A percentile compares a stretch with the other conserved stretches of the same genome.
Evolutionary conservation across 441 rosid species (phyloP).

Genomic region (Breynia disticha): DNA sequence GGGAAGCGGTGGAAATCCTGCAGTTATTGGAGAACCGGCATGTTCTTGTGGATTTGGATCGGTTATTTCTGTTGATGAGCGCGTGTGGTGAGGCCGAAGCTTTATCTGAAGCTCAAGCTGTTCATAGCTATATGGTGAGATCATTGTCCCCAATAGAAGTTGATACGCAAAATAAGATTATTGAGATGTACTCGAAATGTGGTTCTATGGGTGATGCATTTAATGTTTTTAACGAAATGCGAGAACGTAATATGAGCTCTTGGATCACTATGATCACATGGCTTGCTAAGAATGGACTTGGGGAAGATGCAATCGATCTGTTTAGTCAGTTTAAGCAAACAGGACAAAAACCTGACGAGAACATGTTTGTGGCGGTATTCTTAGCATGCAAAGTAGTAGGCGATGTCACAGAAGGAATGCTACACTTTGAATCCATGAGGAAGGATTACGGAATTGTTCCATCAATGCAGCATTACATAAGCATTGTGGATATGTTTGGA

Average conservation of each 20-base stretch:
- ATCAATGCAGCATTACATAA: slow-evolving; percentile 49
- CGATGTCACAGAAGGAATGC: slow-evolving; percentile 61
- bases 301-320: slow-evolving; percentile 78
- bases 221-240: slow-evolving; percentile 46
- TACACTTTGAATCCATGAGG: slow-evolving; percentile 66
- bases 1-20: slow-evolving; percentile 45
- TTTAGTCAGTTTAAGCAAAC: slow-evolving; percentile 52
- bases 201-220: slow-evolving; percentile 42
- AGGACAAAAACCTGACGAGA: slow-evolving; percentile 52
- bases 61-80: slow-evolving; percentile 40
- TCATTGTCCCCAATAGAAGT: slow-evolving; percentile 26
- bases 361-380: slow-evolving; percentile 50
- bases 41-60: slow-evolving; percentile 37
- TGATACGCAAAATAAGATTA: slow-evolving; percentile 32
- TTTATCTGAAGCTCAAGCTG: slow-evolving; percentile 47
- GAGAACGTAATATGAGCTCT: slow-evolving; percentile 36
- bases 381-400: slow-evolving; percentile 58
- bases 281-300: slow-evolving; percentile 57
- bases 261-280: slow-evolving; percentile 62
- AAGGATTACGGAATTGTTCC: slow-evolving; percentile 50
- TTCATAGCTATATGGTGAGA: slow-evolving; percentile 41
- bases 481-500: slow-evolving; percentile 63
- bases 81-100: slow-evolving; percentile 58
- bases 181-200: slow-evolving; percentile 66
- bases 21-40: slow-evolving; percentile 30